Percentiles rank a stretch among this genome's conserved stretches.
These are phyloP conservation scores for Wickerhamomyces strasburgensis DNA, from an alignment of 805 yeast genomes.

Conservation along the genomic window DNA sequence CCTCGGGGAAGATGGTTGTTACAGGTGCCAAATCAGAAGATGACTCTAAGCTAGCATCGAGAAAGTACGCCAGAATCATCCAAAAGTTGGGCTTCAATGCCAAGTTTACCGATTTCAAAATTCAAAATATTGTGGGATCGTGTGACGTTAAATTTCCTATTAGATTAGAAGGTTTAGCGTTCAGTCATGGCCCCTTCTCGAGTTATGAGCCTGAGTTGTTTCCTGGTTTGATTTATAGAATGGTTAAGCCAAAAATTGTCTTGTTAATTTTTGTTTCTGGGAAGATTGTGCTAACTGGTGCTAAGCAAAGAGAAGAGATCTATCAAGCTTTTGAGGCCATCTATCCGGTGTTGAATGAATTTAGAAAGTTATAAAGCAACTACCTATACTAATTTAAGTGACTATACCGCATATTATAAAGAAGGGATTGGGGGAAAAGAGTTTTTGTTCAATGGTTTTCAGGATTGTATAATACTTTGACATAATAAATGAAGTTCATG, in stretches of 20 bases:
- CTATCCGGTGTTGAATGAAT: constrained; percentile 96
- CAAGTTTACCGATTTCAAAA: constrained; percentile 95
- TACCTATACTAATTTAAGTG: too few relatives aligned
- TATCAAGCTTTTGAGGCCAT: constrained; percentile 98
- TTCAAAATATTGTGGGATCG: constrained; percentile 96
- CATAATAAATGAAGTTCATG: too few relatives aligned
- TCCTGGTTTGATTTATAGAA: constrained; percentile 97
- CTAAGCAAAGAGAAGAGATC: constrained; percentile 97
- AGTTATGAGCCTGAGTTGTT: constrained; percentile 97
- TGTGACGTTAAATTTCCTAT: constrained; percentile 99
- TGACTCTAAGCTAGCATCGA: constrained; percentile 94
- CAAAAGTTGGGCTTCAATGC: constrained; percentile 98
- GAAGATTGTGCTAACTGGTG: constrained; percentile 96
- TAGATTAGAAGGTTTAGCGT: constrained; percentile 94
- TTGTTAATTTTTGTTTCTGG: constrained; percentile 94
- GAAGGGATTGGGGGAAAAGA: too few relatives aligned
- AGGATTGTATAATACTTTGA: too few relatives aligned
- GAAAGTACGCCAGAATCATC: constrained; percentile 96
- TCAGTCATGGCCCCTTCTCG: constrained; percentile 97
- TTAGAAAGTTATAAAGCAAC: constrained; percentile 69
- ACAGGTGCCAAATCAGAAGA: constrained; percentile 99
- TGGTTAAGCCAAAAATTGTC: constrained; percentile 98
- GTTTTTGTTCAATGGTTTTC: too few relatives aligned
- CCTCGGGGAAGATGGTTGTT: constrained; percentile 99
- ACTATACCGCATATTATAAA: too few relatives aligned